Evolutionary conservation across 2,329 filamentous ascomycete genomes (phyloP).

Genomic region (Calycina herbarum): DNA sequence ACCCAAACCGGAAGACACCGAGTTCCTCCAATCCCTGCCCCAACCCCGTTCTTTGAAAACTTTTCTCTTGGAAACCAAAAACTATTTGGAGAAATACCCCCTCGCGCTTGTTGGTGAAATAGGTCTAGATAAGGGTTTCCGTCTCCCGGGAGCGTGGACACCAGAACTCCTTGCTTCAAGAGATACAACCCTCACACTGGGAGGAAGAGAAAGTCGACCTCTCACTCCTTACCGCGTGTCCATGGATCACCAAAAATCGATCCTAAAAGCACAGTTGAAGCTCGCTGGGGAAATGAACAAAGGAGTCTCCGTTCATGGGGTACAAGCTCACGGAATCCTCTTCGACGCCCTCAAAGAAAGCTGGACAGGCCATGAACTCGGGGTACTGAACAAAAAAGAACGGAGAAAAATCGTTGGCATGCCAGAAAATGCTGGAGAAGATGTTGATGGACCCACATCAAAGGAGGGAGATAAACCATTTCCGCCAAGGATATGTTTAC

Average conservation of each 20-base stretch:
- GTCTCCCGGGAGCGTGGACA: slow-evolving; percentile 63
- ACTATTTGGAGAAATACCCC: slow-evolving; percentile 57
- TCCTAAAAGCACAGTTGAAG: slow-evolving; percentile 68
- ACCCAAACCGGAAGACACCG: slow-evolving; percentile 50
- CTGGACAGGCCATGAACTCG: slow-evolving; percentile 71
- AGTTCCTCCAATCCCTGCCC: slow-evolving; percentile 53
- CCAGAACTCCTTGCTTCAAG: slow-evolving; percentile 42
- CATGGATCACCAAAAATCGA: slow-evolving; percentile 65
- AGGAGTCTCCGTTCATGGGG: slow-evolving; percentile 77
- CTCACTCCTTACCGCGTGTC: slow-evolving; percentile 68
- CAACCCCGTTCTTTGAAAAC: slow-evolving; percentile 58
- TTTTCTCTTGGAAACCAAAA: slow-evolving; percentile 57
- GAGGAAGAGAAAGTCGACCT: slow-evolving; percentile 67
- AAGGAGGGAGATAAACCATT: slow-evolving; percentile 58
- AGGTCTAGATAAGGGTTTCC: slow-evolving; percentile 75
- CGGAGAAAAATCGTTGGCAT: slow-evolving; percentile 47
- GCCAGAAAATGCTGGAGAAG: slow-evolving; percentile 33
- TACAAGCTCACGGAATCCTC: slow-evolving; percentile 56
- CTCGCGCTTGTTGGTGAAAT: slow-evolving; percentile 73
- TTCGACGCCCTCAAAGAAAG: slow-evolving; percentile 63
- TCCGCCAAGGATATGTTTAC: slow-evolving; percentile 86
- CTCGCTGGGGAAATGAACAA: slow-evolving; percentile 68
- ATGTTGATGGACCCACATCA: slow-evolving; percentile 39
- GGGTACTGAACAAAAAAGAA: slow-evolving; percentile 60
- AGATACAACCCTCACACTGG: slow-evolving; percentile 59